A percentile compares a stretch with the other conserved stretches of the same genome.
Conservation (phyloP, 148 eudicot genomes). For the Fagopyrum esculentum region DNA sequence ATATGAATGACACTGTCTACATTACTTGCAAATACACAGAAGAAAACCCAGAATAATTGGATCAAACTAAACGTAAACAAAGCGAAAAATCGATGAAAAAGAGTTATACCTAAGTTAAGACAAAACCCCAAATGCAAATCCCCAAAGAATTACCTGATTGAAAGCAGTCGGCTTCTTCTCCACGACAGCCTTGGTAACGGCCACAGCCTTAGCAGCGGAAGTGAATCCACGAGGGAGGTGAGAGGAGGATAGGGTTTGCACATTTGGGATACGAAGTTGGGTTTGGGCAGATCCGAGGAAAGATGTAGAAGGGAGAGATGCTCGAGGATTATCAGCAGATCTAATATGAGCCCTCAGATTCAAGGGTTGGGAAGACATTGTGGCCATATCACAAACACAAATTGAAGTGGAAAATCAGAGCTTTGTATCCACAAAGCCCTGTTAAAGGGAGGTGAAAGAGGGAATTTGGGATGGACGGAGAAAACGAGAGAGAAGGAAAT, state of each 20-base stretch:
- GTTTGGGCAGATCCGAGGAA: slow-evolving; percentile 42
- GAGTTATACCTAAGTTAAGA: not conserved
- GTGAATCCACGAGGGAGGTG: slow-evolving; percentile 22
- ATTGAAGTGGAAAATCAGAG: too few species aligned
- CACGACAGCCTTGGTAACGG: slow-evolving; percentile 54
- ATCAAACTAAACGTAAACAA: too few species aligned
- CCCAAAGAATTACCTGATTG: slow-evolving; percentile 40
- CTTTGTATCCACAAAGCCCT: too few species aligned
- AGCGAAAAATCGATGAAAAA: too few species aligned
- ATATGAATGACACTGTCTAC: not conserved
- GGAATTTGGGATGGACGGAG: too few species aligned
- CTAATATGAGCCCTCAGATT: slow-evolving; percentile 23
- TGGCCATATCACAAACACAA: slow-evolving; percentile 3
- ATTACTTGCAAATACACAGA: not conserved
- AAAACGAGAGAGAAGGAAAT: too few species aligned
- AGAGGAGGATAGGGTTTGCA: slow-evolving; percentile 16
- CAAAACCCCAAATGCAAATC: not conserved
- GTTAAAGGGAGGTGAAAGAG: too few species aligned
- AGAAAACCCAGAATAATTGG: not conserved
- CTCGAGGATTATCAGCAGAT: slow-evolving; percentile 38
- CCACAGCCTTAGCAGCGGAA: slow-evolving; percentile 26
- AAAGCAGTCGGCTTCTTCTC: slow-evolving; percentile 44
- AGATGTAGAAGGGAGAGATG: slow-evolving; percentile 15
- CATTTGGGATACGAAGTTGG: slow-evolving; percentile 15
- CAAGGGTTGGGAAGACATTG: slow-evolving; percentile 37